Evolutionary conservation across 768 basidiomycete genomes (phyloP).

Genomic region (Arthromyces matolae): DNA sequence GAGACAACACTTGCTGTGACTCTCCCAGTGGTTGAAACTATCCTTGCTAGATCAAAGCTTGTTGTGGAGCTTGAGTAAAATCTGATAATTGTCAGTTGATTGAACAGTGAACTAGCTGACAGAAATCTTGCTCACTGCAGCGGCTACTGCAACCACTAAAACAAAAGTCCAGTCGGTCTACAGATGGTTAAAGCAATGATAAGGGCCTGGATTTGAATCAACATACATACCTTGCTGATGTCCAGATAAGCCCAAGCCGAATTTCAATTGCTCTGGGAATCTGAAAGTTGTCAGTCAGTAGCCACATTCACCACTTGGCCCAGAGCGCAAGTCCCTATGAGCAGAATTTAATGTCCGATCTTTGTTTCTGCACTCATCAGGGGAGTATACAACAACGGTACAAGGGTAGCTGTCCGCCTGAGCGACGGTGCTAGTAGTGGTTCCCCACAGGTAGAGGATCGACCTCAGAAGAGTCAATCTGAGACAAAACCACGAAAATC

Average conservation of each 20-base stretch:
- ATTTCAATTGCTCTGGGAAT: slow-evolving; percentile 42
- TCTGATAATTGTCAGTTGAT: too few species aligned
- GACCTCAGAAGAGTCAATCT: slow-evolving; percentile 17
- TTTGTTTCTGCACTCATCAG: slow-evolving; percentile 36
- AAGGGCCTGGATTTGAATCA: not conserved
- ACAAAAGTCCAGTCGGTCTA: slow-evolving; percentile 37
- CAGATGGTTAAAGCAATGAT: not conserved
- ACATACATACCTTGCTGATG: slow-evolving; percentile 33
- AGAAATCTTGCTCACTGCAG: slow-evolving; percentile 5
- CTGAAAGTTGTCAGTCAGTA: slow-evolving; percentile 23
- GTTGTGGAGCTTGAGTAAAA: not conserved
- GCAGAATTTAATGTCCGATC: slow-evolving; percentile 36
- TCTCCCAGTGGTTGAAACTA: not conserved
- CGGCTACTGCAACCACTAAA: slow-evolving; percentile 21
- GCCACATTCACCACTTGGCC: not conserved
- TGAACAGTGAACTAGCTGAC: too few species aligned
- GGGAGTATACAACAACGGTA: slow-evolving; percentile 54
- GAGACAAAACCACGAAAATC: slow-evolving; percentile 10
- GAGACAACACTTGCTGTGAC: slow-evolving; percentile 52
- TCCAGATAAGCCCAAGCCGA: slow-evolving; percentile 56
- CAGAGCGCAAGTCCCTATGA: slow-evolving; percentile 24
- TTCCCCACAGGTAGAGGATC: slow-evolving; percentile 31
- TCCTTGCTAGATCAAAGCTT: not conserved
- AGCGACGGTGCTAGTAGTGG: slow-evolving; percentile 42
- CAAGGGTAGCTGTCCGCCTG: slow-evolving; percentile 46